Evolutionary conservation across 2,329 filamentous ascomycete genomes (phyloP), one percentile per base, ranked within the genome.

Genomic region (Calonectria hongkongensis): DNA sequence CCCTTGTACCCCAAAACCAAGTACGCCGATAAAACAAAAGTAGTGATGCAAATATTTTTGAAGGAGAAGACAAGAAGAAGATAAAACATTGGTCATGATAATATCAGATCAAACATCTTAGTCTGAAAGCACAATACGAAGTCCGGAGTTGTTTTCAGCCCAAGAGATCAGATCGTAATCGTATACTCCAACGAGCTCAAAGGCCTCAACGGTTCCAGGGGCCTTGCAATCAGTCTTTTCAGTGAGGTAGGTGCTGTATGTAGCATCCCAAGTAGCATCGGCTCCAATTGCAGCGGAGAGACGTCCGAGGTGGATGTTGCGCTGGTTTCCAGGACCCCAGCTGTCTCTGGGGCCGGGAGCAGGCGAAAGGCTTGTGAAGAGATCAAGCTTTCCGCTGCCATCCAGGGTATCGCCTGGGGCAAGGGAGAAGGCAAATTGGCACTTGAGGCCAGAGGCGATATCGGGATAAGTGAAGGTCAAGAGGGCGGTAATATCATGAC

Each of bases 111-210:
- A 15, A 21, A 16, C 8, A 13, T 21, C 3, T 41, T 39, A 58
- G 54, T 58, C 6, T 27, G 54, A 58, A 4, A 58, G 33, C 12
- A 58, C 54, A 27, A 58, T 58, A 12, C 54, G 54, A 27, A 21
- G 54, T 3, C 54, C 54, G 16, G 54, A 58, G 36, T 33, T 2
- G 12, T n/a, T 33, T 2, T 39, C 33, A 27, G 33, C 54, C 54
- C 54, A 58, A 21, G 54, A 58, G 21, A 41, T 25, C 6, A 58
- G 5, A 13, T 58, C 54, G 13, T 58, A 15, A n/a, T 58, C 54
- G 54, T 58, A 58, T n/a, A 58, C 54, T 41, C 54, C 54, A 41
- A 58, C 54, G 8, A 58, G 54, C 54, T 58, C 54, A 10, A 58
- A 58, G 21, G 54, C 54, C 18, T 58, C 54, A 7, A 58, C 54